A percentile compares a stretch with the other conserved stretches of the same genome.
These are phyloP conservation scores for Rusavskia elegans DNA, from an alignment of 495 filamentous ascomycete genomes.

Conservation along the genomic window DNA sequence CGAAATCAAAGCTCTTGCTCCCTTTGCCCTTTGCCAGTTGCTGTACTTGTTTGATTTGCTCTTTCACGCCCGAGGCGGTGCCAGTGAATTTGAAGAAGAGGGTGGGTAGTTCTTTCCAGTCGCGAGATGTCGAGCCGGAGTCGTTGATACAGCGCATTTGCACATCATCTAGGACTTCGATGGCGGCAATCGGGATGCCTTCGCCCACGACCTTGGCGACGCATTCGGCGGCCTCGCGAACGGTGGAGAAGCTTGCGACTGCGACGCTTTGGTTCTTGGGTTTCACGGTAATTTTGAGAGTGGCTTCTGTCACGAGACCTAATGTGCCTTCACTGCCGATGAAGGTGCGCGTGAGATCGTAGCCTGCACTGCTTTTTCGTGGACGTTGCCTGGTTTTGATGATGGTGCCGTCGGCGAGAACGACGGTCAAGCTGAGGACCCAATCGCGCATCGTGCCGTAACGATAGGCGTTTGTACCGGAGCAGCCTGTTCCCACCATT, in stretches of 20 bases:
- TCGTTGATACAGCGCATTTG: constrained; percentile 68
- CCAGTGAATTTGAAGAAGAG: constrained; percentile 78
- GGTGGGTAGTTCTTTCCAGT: constrained; percentile 63
- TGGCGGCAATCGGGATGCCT: constrained; percentile 58
- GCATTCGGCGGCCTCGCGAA: constrained; percentile 54
- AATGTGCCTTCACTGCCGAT: constrained; percentile 68
- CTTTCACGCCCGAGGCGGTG: constrained; percentile 49
- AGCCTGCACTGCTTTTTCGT: constrained; percentile 65
- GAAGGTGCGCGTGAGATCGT: constrained; percentile 63
- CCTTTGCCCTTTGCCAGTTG: constrained; percentile 44
- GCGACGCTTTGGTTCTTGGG: constrained; percentile 61
- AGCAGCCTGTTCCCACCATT: constrained; percentile 72
- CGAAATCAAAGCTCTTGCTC: constrained; percentile 54
- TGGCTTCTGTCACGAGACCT: constrained; percentile 61
- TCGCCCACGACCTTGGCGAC: constrained; percentile 55
- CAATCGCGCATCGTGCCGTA: constrained; percentile 83
- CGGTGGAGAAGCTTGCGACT: constrained; percentile 58
- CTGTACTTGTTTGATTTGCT: constrained; percentile 50
- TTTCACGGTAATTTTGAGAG: constrained; percentile 57
- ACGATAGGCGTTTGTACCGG: constrained; percentile 63
- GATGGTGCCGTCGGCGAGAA: constrained; percentile 61
- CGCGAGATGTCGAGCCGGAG: constrained; percentile 46
- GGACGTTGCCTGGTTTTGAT: constrained; percentile 63
- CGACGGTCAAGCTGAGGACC: constrained; percentile 68
- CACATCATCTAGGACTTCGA: constrained; percentile 75